Percentiles rank a stretch among this genome's conserved stretches.
phyloP scores from a whole-genome alignment of 1,284 basidiomycete genomes.

The Rhodotorula sp. region DNA sequence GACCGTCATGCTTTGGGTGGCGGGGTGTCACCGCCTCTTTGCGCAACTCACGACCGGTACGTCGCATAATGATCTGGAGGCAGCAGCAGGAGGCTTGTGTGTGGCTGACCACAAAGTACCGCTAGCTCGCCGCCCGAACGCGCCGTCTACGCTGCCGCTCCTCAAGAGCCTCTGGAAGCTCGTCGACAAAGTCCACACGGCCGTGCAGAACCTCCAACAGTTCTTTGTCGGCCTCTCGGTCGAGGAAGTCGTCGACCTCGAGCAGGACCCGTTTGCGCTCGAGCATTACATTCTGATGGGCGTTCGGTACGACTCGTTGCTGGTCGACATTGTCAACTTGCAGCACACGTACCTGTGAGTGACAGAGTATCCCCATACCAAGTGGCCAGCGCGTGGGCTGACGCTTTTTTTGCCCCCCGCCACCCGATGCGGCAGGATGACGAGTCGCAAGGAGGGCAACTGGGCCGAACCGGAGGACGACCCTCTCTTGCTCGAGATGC shows the following conservation, averaged over 20 bases:
- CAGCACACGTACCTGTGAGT: slow-evolving; percentile 26
- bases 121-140: slow-evolving; percentile 18
- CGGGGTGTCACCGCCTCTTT: slow-evolving; percentile 22
- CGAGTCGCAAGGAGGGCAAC: slow-evolving; percentile 14
- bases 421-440: neutral
- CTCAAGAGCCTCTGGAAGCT: slow-evolving; percentile 34
- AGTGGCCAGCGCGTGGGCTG: neutral
- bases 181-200: slow-evolving; percentile 34
- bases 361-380: neutral
- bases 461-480: slow-evolving; percentile 22
- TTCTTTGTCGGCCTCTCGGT: slow-evolving; percentile 25
- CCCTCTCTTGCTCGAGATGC: slow-evolving; percentile 15
- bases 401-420: too few species aligned
- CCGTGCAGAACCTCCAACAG: slow-evolving; percentile 34
- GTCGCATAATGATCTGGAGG: neutral
- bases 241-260: slow-evolving; percentile 15
- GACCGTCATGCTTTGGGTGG: slow-evolving; percentile 27
- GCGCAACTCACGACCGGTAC: slow-evolving; percentile 30
- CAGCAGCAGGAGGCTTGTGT: too few species aligned
- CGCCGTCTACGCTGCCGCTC: slow-evolving; percentile 13
- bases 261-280: slow-evolving; percentile 24
- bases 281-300: slow-evolving; percentile 38
- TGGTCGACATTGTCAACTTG: slow-evolving; percentile 33
- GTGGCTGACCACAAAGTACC: too few species aligned
- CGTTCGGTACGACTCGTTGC: slow-evolving; percentile 30